Evolutionary conservation across 2,329 filamentous ascomycete species (phyloP), one percentile per base, ranked within the genome.

Genomic region (Diplodia sapinea): DNA sequence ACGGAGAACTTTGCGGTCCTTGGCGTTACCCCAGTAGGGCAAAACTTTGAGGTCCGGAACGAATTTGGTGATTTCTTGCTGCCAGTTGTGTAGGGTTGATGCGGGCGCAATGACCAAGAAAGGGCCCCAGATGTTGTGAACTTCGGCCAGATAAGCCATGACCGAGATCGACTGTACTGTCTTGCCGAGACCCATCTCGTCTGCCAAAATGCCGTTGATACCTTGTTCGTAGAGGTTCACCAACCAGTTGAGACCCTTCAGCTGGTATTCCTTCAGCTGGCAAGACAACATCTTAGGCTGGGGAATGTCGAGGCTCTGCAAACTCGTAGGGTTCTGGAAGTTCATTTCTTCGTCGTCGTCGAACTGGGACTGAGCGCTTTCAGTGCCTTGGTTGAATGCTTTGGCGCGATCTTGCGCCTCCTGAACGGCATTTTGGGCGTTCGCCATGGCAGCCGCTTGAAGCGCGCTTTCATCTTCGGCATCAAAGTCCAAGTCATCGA

Each of bases 161-260:
- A 99, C 94, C 0, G 95, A 98, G 70, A 99, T 99, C 26, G 94
- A 98, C 82, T 99, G 95, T 6, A 99, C 93, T 23, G 95, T 99
- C 82, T 99, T 99, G 79, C 95, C 95, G 29, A 99, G 91, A 88
- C 95, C 95, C 95, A 99, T 99, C 82, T 99, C 95, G 78, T 99
- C 95, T 71, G 95, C 95, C 70, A 99, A 84, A 74, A 99, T 99
- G 80, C 94, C 94, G 82, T 98, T 98, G 91, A 99, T 99, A 78
- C 95, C 95, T 80, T 99, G 95, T 80, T 99, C 95, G 83, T 99
- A 99, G 72, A 99, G 81, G 78, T 99, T 98, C 82, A 97, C 95
- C 66, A 99, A 88, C 95, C 95, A 99, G 78, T 98, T 99, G 78
- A 99, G 91, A 81, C 95, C 95, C 84, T 99, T 99, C 78, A 99